Base-by-base conservation (phyloP, 306 rosid species). In the Vigna trinervia region DNA sequence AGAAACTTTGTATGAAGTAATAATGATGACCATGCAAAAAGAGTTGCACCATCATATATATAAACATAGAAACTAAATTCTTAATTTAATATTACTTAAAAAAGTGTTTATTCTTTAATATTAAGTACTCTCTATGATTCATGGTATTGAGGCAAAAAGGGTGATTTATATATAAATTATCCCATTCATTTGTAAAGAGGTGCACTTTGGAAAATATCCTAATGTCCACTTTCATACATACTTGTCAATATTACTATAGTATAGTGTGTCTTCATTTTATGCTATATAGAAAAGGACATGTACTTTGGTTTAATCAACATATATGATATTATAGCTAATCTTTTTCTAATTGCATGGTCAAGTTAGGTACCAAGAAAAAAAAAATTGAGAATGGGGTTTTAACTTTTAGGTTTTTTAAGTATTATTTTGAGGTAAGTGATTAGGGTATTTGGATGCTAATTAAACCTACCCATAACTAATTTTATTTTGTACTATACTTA, bases 151-250 rank as follows among this genome's bases (percentile, higher is more conserved):
- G 62, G 79, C 23, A 80, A 13, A 80, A 81, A 68, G 19, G 26
- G 46, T 19, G 56, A 50, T 4, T 46, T 17, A 20, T 63, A 45
- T 56, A 45, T 77, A 82, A 71, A 77, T 64, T 77, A 71, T 54
- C 3, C 1, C 19, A 64, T 46, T 78, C n/a, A 57, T 53, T 60
- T 63, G 22, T 12, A 71, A 82, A 71, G 73, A 61, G 64, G 51
- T 28, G 58, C 20, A 64, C 11, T 46, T 77, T 13, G 52, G 38
- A 46, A 71, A 54, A 65, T 41, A 56, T 46, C 75, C 50, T 72
- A 82, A 65, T 82, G 86, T 77, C 86, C 86, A 82, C 86, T 72
- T 82, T 77, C 71, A 36, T n/a, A 63, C 36, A 73, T 74, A 81
- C 62, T 32, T 12, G 15, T 47, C 15, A 59, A 74, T 46, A 74